Percentiles rank a stretch among this genome's conserved stretches.
These are phyloP conservation scores for Stromatinia cepivora DNA, from an alignment of 2,329 filamentous ascomycete species.

Conservation along the genomic window DNA sequence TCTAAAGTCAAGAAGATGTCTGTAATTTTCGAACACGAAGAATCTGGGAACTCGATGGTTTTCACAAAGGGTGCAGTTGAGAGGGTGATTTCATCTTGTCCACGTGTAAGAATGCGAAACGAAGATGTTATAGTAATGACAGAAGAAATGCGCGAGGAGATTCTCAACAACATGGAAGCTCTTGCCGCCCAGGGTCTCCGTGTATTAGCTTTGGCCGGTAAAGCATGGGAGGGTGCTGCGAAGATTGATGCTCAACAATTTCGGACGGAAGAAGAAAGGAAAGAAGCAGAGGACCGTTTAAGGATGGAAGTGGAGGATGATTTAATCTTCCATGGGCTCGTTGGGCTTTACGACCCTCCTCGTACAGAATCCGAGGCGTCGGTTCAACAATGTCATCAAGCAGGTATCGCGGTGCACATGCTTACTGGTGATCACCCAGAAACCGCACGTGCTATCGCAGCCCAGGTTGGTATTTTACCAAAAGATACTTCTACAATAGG, in stretches of 20 bases:
- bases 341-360: constrained; percentile 60
- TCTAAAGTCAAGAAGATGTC: constrained; percentile 77
- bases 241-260: constrained; percentile 43
- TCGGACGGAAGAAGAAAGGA: too few relatives aligned
- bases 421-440: constrained; percentile 80
- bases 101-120: constrained; percentile 47
- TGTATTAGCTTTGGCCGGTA: constrained; percentile 64
- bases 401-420: constrained; percentile 75
- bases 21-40: constrained; percentile 58
- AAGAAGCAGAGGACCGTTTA: constrained; percentile 32
- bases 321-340: constrained; percentile 71
- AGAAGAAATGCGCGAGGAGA: constrained; percentile 54
- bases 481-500: constrained; percentile 60
- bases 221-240: constrained; percentile 36
- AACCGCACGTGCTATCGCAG: constrained; percentile 76
- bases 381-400: constrained; percentile 60
- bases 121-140: constrained; percentile 50
- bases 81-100: constrained; percentile 64
- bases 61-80: constrained; percentile 72
- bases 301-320: constrained; percentile 65
- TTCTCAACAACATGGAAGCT: constrained; percentile 68
- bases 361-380: constrained; percentile 58
- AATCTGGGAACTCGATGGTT: constrained; percentile 45
- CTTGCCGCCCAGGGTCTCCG: constrained; percentile 66
- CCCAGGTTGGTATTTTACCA: constrained; percentile 75